Evolutionary conservation across 1,284 basidiomycete species (phyloP).

Genomic region (Ustilago sp.): DNA sequence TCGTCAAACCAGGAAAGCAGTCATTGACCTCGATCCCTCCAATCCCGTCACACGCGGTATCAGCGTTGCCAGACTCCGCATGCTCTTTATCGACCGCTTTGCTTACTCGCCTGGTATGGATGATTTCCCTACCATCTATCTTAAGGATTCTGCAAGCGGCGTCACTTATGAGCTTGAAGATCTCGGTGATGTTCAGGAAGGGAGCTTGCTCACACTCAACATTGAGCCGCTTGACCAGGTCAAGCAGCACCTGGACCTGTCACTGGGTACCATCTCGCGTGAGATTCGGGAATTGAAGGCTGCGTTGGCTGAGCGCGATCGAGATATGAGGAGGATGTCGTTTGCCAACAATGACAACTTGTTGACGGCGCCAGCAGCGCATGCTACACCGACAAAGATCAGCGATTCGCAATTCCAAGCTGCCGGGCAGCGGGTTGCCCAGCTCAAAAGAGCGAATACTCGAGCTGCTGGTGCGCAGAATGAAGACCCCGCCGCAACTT

Average conservation of each 20-base stretch:
- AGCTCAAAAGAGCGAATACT: slow-evolving; percentile 56
- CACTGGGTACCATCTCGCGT: slow-evolving; percentile 84
- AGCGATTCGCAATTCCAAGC: slow-evolving; percentile 65
- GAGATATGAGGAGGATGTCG: slow-evolving; percentile 42
- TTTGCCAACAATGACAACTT: slow-evolving; percentile 27
- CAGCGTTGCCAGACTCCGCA: slow-evolving; percentile 79
- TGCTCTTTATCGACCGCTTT: slow-evolving; percentile 95
- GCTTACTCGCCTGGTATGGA: slow-evolving; percentile 88
- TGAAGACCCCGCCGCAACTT: slow-evolving; percentile 4
- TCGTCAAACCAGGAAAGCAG: slow-evolving; percentile 88
- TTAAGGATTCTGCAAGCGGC: slow-evolving; percentile 88
- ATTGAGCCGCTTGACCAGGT: slow-evolving; percentile 98
- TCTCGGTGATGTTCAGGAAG: slow-evolving; percentile 89
- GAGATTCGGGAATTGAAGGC: slow-evolving; percentile 91
- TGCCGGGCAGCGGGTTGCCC: slow-evolving; percentile 62
- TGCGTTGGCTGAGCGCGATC: slow-evolving; percentile 72
- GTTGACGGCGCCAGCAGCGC: slow-evolving; percentile 23
- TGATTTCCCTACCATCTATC: slow-evolving; percentile 95
- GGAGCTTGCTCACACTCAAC: slow-evolving; percentile 87
- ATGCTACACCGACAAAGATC: slow-evolving; percentile 52
- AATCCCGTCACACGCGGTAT: slow-evolving; percentile 68
- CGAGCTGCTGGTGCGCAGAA: slow-evolving; percentile 24
- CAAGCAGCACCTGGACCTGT: slow-evolving; percentile 94
- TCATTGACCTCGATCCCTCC: slow-evolving; percentile 73
- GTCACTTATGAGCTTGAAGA: slow-evolving; percentile 97